phyloP scores from a whole-genome alignment of 2,329 filamentous ascomycete species.

The Pseudopithomyces chartarum region DNA sequence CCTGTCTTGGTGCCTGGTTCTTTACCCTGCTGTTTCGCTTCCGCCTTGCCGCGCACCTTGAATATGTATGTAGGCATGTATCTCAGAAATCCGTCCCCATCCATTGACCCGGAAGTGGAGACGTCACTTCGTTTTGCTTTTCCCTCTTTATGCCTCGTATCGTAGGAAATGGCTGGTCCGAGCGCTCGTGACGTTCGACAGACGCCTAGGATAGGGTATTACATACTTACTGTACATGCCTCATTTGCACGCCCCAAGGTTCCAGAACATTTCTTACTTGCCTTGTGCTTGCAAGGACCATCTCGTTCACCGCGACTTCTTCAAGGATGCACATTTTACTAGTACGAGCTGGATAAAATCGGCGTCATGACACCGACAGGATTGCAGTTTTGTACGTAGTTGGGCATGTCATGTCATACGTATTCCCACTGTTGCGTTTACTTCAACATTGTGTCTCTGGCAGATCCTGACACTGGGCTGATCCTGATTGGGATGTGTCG shows the following conservation, averaged over 20 bases:
- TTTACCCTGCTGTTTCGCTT: background rate
- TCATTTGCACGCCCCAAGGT: background rate
- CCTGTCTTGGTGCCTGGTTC: background rate
- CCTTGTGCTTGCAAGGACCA: background rate
- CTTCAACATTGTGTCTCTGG: background rate
- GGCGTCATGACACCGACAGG: background rate
- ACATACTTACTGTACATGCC: too few relatives aligned
- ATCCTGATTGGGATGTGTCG: background rate
- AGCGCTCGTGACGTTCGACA: slow-evolving; percentile 1
- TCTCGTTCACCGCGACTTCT: too few relatives aligned
- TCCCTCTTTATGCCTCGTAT: background rate
- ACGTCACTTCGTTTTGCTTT: background rate
- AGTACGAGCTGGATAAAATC: background rate
- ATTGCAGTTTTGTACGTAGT: too few relatives aligned
- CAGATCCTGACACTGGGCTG: background rate
- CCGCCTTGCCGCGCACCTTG: background rate
- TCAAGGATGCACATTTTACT: background rate
- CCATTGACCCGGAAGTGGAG: background rate
- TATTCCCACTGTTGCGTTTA: background rate
- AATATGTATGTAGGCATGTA: too few relatives aligned
- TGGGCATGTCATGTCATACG: too few relatives aligned
- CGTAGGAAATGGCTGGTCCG: background rate
- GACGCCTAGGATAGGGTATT: too few relatives aligned
- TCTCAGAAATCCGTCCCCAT: background rate
- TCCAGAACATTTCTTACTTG: background rate